Base-by-base conservation (phyloP, 768 basidiomycete species). In the Leucogyrophana mollusca region DNA sequence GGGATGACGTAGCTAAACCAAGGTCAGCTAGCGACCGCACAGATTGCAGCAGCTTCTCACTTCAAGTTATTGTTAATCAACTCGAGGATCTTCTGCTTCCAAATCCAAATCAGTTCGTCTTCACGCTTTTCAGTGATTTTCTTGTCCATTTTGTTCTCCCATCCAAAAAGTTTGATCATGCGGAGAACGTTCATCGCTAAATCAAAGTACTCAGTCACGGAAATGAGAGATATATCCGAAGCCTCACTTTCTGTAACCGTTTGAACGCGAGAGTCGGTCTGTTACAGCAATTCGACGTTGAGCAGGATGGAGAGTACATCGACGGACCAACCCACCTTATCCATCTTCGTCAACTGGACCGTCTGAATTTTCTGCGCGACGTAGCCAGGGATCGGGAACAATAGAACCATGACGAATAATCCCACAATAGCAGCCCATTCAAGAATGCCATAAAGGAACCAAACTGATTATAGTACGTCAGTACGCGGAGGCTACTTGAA, bases 151-250 rank as follows among this genome's bases (percentile, higher is more conserved):
- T 77, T 73, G 47, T 74, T 72, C 72, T 83, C 75, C 76, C 86
- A 78, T 7, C 74, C 86, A 54, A 89, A 87, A 34, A 87, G 66
- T 62, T 88, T 87, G 57, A 86, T 70, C 79, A 86, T 85, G 14
- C 83, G 74, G 11, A 84, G 61, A 16, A 80, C 76, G 44, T 74
- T 76, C 56, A 82, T 68, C 4, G 71, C 82, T 82, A 32, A 22
- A n/a, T 35, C 42, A 39, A 33, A 20, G n/a, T n/a, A n/a, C n/a
- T 34, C 25, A 39, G 16, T 42, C 23, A 35, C 34, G n/a, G 39
- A 34, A 30, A 53, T 56, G 9, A 11, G 3, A 9, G 4, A 10
- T 9, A 23, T n/a, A 25, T 8, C 11, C 7, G 5, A 11, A 56
- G 44, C 59, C 71, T 54, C 55, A 78, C 80, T 71, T 66, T 86